Evolutionary conservation across 768 basidiomycete species (phyloP).

Genomic region (Amanita phalloides): DNA sequence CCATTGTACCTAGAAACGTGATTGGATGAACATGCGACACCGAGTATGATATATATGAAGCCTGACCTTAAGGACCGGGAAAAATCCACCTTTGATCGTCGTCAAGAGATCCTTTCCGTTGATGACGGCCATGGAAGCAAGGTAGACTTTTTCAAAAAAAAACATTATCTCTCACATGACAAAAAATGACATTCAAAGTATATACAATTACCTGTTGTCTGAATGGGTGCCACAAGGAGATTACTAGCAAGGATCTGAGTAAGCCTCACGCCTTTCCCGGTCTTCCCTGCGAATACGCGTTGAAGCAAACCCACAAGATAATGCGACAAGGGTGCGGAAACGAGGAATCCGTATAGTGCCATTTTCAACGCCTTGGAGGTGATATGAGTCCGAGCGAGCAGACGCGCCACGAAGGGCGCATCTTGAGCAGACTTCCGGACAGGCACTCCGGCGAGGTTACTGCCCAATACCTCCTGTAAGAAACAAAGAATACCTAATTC

Average conservation of each 20-base stretch:
- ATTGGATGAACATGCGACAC: background rate
- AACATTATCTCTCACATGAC: background rate
- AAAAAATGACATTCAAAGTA: background rate
- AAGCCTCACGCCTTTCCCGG: constrained; percentile 49
- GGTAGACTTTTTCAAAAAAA: constrained; percentile 35
- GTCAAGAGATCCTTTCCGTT: constrained; percentile 62
- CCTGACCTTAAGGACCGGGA: constrained; percentile 60
- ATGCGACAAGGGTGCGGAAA: constrained; percentile 78
- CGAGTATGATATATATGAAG: background rate
- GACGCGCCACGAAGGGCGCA: constrained; percentile 40
- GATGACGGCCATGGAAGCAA: constrained; percentile 77
- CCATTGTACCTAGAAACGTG: constrained; percentile 55
- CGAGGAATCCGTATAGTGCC: constrained; percentile 72
- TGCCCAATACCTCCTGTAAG: constrained; percentile 75
- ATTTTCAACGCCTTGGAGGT: constrained; percentile 72
- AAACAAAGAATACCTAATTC: constrained; percentile 41
- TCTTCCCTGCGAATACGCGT: constrained; percentile 67
- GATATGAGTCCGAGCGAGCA: constrained; percentile 47
- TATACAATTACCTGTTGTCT: constrained; percentile 45
- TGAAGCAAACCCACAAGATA: constrained; percentile 63
- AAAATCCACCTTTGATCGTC: constrained; percentile 65
- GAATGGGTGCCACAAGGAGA: constrained; percentile 67
- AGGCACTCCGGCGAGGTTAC: constrained; percentile 55
- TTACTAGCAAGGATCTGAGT: constrained; percentile 70
- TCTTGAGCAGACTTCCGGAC: constrained; percentile 36